Evolutionary conservation across 805 yeast genomes (phyloP), one percentile per base, ranked within the genome.

Genomic region (Jamesozyma gamospora): DNA sequence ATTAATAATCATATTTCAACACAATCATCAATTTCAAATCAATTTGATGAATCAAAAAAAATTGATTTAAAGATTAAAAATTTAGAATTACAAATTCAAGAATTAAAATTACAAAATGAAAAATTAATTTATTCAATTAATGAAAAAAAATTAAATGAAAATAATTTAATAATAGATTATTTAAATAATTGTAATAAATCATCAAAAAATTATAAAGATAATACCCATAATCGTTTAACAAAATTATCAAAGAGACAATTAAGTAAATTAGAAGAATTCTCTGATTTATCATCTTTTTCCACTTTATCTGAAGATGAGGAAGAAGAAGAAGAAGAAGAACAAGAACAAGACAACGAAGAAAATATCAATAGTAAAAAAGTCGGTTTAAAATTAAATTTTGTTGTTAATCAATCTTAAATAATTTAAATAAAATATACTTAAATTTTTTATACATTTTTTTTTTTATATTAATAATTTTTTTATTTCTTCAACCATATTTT

Each of bases 41-140:
- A 30, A 27, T 32, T 18, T 15, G 46, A 49, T n/a, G 52, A 48
- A 33, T 40, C 49, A 8, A 43, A 45, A 3, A 46, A 41, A 35
- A 35, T 53, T 12, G 63, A 60, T 25, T 41, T 53, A 28, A 56
- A 57, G 41, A 56, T 59, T 37, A 58, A 57, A 32, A 55, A 56
- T 34, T 41, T 60, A 35, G 64, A 61, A 42, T 21, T 60, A 12
- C 56, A 60, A 33, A 56, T 60, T 14, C 50, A 49, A 28, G 64
- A 61, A 34, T 41, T 61, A 25, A 58, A 50, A 44, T 37, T 59
- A 26, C 62, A 58, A 30, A 61, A 61, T 44, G 60, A 58, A 36
- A 56, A 55, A 39, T 36, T 60, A 29, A 47, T 58, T 19, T 51
- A 52, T 32, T 50, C 63, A 4, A 51, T 60, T 31, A 49, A 49